These are phyloP conservation scores for Penicillium turbatum DNA, from an alignment of 495 filamentous ascomycete genomes.

Conservation along the genomic window DNA sequence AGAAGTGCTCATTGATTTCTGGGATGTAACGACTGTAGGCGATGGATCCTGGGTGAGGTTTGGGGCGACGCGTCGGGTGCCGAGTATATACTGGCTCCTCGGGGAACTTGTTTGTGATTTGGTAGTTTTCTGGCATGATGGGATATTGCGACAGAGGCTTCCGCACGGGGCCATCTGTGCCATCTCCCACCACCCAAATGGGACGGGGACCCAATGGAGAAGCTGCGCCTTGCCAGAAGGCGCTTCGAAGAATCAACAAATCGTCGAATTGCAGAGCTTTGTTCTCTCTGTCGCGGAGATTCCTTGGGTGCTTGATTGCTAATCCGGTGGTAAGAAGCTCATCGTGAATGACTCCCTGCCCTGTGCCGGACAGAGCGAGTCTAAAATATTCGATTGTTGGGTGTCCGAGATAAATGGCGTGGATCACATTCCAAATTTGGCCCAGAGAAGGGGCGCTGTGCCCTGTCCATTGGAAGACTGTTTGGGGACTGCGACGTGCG, in stretches of 20 bases:
- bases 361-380: slow-evolving; percentile 40
- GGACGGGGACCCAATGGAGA: slow-evolving; percentile 60
- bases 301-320: slow-evolving; percentile 45
- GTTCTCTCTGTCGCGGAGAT: slow-evolving; percentile 21
- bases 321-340: slow-evolving; percentile 53
- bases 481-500: slow-evolving; percentile 35
- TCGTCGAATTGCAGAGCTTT: slow-evolving; percentile 21
- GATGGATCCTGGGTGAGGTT: slow-evolving; percentile 57
- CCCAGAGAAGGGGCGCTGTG: slow-evolving; percentile 44
- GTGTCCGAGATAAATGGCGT: slow-evolving; percentile 54
- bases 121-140: slow-evolving; percentile 50
- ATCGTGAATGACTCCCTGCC: slow-evolving; percentile 35
- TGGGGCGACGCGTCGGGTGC: slow-evolving; percentile 57
- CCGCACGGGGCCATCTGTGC: slow-evolving; percentile 35
- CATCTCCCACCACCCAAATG: slow-evolving; percentile 49
- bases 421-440: slow-evolving; percentile 59
- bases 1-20: slow-evolving; percentile 61
- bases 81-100: slow-evolving; percentile 43
- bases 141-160: slow-evolving; percentile 42
- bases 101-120: slow-evolving; percentile 52
- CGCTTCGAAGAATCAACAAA: slow-evolving; percentile 33
- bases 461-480: slow-evolving; percentile 37
- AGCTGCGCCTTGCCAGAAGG: slow-evolving; percentile 68
- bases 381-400: slow-evolving; percentile 52
- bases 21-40: slow-evolving; percentile 67